These are phyloP conservation scores for Wickerhamiella azyma DNA, from an alignment of 805 yeast genomes.

Conservation along the genomic window DNA sequence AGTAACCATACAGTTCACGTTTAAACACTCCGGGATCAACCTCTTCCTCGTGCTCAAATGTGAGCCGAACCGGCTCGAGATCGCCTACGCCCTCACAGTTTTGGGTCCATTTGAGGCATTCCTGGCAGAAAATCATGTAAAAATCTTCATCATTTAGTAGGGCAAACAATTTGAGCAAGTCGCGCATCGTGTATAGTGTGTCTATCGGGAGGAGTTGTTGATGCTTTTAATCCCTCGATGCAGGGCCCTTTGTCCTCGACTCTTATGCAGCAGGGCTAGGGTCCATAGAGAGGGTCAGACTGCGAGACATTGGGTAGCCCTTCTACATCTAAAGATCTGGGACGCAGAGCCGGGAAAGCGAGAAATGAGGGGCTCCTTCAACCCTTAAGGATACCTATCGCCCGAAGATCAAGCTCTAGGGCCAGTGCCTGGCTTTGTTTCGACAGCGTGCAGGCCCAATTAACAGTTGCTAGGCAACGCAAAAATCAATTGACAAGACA, in stretches of 20 bases:
- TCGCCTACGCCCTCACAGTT: constrained; percentile 4
- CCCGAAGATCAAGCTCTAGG: too few relatives aligned
- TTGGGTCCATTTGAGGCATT: constrained; percentile 4
- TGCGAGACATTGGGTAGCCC: too few relatives aligned
- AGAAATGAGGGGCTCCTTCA: too few relatives aligned
- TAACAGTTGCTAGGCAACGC: too few relatives aligned
- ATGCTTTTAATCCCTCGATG: not conserved
- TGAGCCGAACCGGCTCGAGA: not conserved
- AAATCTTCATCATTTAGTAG: constrained; percentile 7
- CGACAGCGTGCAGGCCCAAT: too few relatives aligned
- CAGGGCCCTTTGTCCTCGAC: not conserved
- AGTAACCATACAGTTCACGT: not conserved
- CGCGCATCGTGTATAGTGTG: constrained; percentile 9
- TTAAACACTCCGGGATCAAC: constrained; percentile 4
- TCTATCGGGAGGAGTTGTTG: too few relatives aligned
- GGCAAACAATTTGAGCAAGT: constrained; percentile 4
- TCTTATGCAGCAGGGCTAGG: not conserved
- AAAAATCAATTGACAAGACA: too few relatives aligned
- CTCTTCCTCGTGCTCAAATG: constrained; percentile 6
- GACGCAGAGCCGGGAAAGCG: too few relatives aligned
- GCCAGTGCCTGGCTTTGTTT: too few relatives aligned
- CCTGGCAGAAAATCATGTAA: constrained; percentile 16
- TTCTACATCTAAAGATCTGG: too few relatives aligned
- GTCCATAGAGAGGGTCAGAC: not conserved
- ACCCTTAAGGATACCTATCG: too few relatives aligned